A percentile compares a stretch with the other conserved stretches of the same genome.
Evolutionary conservation across 1,139 yeast genomes (phyloP).

Genomic region (Suhomyces anneliseae): DNA sequence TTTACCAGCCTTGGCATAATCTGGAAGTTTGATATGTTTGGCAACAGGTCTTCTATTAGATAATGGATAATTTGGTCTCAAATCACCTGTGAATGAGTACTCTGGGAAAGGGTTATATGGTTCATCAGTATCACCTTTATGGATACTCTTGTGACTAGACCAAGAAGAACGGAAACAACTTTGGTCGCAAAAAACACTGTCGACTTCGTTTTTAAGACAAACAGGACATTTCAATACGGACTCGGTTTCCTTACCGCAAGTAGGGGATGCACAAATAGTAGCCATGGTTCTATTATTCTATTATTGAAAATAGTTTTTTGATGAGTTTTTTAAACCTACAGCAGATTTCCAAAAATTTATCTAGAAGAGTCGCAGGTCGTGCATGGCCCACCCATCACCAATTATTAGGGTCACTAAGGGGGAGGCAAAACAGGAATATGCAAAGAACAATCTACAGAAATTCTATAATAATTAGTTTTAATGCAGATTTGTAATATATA

Average conservation of each 20-base stretch:
- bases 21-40: constrained; percentile 71
- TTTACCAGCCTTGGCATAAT: constrained; percentile 78
- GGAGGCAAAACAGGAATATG: too few species aligned
- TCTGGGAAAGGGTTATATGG: constrained; percentile 85
- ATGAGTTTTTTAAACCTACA: constrained; percentile 2
- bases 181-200: constrained; percentile 77
- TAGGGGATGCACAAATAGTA: constrained; percentile 63
- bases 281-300: constrained; percentile 16
- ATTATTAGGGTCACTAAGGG: background rate
- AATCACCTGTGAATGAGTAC: constrained; percentile 67
- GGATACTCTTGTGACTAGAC: constrained; percentile 55
- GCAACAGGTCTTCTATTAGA: constrained; percentile 72
- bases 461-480: too few species aligned
- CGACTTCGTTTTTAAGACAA: constrained; percentile 71
- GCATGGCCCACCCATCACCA: background rate
- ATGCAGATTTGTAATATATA: constrained; percentile 1
- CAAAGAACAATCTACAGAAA: too few species aligned
- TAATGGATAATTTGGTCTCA: constrained; percentile 82
- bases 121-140: constrained; percentile 42
- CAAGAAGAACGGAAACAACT: constrained; percentile 80
- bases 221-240: constrained; percentile 87
- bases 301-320: background rate
- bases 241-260: constrained; percentile 79
- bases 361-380: background rate
- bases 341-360: background rate